Conservation (phyloP, 345 rosid species). For the Sonneratia caseolaris region DNA sequence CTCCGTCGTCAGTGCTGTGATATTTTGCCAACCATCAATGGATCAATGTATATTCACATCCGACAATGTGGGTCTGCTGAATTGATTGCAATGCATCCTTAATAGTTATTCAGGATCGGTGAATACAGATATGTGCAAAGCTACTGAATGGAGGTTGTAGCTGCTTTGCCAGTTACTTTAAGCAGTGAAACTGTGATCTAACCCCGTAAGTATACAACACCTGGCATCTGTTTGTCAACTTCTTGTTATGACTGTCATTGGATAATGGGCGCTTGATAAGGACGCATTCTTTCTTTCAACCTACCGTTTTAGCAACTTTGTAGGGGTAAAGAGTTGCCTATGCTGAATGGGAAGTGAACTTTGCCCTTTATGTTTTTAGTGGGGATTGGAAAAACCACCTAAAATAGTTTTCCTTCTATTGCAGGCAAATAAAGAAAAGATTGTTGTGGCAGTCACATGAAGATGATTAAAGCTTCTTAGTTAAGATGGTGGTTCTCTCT, state of each 20-base stretch:
- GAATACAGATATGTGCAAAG: background rate
- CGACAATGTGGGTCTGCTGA: constrained; percentile 48
- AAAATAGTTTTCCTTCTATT: background rate
- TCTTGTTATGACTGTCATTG: background rate
- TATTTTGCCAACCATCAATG: constrained; percentile 31
- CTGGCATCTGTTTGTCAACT: background rate
- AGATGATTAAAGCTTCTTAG: background rate
- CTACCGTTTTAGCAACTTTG: background rate
- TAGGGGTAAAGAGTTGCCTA: background rate
- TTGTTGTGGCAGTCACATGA: background rate
- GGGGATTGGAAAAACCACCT: too few relatives aligned
- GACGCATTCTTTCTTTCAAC: background rate
- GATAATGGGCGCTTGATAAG: background rate
- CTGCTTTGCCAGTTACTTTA: background rate
- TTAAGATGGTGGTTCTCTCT: background rate
- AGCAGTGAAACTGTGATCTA: background rate
- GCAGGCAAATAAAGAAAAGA: background rate
- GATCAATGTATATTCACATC: constrained; percentile 44
- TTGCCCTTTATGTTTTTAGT: background rate
- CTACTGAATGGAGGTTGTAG: constrained; percentile 7
- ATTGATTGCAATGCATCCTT: constrained; percentile 50
- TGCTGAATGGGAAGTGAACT: background rate
- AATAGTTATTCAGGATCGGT: constrained; percentile 7
- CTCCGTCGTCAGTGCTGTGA: constrained; percentile 71
- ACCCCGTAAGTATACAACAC: background rate